phyloP scores from a whole-genome alignment of 2,329 filamentous ascomycete genomes.

The Hypoxylon sp. region DNA sequence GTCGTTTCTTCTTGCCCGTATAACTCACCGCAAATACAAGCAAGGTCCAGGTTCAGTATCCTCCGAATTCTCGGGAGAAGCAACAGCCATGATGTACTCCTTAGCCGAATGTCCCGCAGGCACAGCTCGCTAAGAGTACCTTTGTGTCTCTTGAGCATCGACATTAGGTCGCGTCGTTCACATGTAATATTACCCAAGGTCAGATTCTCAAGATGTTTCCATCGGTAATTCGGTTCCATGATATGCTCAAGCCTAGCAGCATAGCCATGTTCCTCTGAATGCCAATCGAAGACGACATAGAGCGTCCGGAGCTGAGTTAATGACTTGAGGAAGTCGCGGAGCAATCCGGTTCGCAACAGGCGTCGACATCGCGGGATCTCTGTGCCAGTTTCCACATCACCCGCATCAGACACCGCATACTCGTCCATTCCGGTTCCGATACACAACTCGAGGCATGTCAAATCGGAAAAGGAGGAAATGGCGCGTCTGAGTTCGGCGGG shows the following conservation, averaged over 20 bases:
- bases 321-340: conserved; percentile 48
- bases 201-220: conserved; percentile 47
- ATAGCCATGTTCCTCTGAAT: conserved; percentile 14
- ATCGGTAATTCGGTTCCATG: conserved; percentile 47
- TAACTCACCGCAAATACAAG: conserved; percentile 49
- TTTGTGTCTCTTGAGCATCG: conserved; percentile 47
- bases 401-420: conserved; percentile 2
- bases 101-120: conserved; percentile 46
- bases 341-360: conserved; percentile 42
- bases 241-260: conserved; percentile 40
- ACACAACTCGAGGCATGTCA: conserved; percentile 46
- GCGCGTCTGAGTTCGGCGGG: conserved; percentile 34
- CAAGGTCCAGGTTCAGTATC: conserved; percentile 44
- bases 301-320: conserved; percentile 47
- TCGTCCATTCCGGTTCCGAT: conserved; percentile 40
- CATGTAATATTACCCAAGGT: conserved; percentile 45
- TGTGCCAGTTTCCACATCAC: conserved; percentile 10
- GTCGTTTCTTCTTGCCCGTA: conserved; percentile 43
- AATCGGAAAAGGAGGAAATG: conserved; percentile 24
- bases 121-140: conserved; percentile 48
- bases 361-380: conserved; percentile 37
- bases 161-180: conserved; percentile 48
- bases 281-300: conserved; percentile 42
- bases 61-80: conserved; percentile 50
- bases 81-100: conserved; percentile 47